Percentiles rank a stretch among this genome's conserved stretches.
Evolutionary conservation across 371 early-diverging fungal genomes (phyloP).

Genomic region (Mucor plumbeus): DNA sequence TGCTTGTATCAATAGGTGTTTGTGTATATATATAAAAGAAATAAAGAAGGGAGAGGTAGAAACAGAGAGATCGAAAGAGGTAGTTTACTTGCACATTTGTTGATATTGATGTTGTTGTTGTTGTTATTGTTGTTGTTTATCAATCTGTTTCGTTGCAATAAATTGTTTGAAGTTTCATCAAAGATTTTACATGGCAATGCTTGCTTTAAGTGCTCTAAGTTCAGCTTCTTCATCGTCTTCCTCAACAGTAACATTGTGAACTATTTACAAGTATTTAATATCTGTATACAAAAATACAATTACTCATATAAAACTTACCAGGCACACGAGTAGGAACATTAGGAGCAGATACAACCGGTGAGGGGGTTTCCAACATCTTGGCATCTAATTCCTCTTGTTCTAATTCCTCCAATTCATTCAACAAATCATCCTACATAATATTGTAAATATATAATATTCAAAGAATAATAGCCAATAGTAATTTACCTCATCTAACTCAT

Average conservation of each 20-base stretch:
- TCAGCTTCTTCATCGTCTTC: conserved; percentile 91
- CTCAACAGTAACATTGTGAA: conserved; percentile 39
- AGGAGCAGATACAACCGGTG: conserved; percentile 67
- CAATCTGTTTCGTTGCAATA: neutral
- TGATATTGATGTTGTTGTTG: neutral
- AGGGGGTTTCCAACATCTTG: conserved; percentile 80
- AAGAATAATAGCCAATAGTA: neutral
- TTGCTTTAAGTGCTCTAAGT: conserved; percentile 76
- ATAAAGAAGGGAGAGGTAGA: no score
- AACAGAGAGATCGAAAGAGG: neutral
- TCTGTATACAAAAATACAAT: neutral
- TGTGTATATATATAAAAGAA: neutral
- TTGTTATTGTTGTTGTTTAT: no score
- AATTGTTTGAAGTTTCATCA: neutral
- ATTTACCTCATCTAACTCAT: conserved; percentile 87
- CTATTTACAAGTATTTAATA: neutral
- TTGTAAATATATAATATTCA: neutral
- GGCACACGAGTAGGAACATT: conserved; percentile 68
- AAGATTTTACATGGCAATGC: conserved; percentile 64
- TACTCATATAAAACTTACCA: conserved; percentile 50
- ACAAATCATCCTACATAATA: conserved; percentile 77
- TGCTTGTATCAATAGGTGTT: conserved; percentile 1
- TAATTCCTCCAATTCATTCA: conserved; percentile 89
- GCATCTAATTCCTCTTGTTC: conserved; percentile 94
- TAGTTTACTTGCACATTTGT: conserved; percentile 2